A percentile compares a stretch with the other conserved stretches of the same genome.
Conservation (phyloP, 2,329 filamentous ascomycete species). For the Thielaviopsis ethacetica region DNA sequence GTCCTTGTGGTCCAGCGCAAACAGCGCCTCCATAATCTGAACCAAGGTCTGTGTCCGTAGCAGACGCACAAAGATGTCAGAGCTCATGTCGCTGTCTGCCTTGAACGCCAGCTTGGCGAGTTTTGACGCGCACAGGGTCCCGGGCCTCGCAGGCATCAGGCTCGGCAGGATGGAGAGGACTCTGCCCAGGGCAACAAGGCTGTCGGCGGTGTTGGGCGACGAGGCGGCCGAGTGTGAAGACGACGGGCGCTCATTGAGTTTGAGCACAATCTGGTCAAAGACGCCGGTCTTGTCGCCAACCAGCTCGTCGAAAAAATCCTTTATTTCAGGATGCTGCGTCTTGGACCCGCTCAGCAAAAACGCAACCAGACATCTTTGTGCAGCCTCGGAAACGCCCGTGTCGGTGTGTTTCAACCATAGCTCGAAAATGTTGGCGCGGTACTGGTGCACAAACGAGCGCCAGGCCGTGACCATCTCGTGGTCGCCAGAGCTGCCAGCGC, state of each 20-base stretch:
- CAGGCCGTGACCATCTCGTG: conserved; percentile 4
- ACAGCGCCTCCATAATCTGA: neutral
- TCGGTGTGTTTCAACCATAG: conserved; percentile 7
- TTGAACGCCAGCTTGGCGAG: conserved; percentile 1
- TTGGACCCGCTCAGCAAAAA: neutral
- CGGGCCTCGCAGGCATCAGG: neutral
- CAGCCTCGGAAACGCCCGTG: neutral
- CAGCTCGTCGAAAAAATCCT: neutral
- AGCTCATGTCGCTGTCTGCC: neutral
- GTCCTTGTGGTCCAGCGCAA: neutral
- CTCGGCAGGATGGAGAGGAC: conserved; percentile 2
- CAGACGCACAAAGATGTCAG: neutral
- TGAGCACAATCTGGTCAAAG: neutral
- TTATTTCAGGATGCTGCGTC: neutral
- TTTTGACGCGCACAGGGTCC: neutral
- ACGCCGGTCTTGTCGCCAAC: neutral
- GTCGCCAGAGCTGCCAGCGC: neutral
- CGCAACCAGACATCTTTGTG: neutral
- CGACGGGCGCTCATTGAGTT: neutral
- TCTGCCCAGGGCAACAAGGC: neutral
- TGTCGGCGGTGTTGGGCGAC: neutral
- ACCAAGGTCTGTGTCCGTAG: neutral
- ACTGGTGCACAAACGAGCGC: neutral
- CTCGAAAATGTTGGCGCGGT: conserved; percentile 5
- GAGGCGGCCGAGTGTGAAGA: neutral